phyloP scores from a whole-genome alignment of 192 early-diverging fungal genomes.

The Rhizophagus prolifer region DNA sequence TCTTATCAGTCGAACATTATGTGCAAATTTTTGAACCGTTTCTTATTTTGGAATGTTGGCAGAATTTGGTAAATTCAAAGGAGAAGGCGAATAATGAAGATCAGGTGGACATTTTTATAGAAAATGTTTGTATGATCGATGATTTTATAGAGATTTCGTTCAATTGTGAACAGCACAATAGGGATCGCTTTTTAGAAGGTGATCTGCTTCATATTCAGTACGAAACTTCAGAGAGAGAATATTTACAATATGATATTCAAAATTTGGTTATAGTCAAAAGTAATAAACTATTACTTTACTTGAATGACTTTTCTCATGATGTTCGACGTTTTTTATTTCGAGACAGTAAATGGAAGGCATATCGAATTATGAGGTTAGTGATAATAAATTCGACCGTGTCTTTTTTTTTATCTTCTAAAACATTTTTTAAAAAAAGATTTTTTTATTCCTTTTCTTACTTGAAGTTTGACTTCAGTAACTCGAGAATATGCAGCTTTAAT shows the following conservation, averaged over 20 bases:
- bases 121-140: conserved; percentile 62
- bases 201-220: conserved; percentile 67
- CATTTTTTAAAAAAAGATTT: too few species aligned
- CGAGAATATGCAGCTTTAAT: conserved; percentile 83
- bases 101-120: conserved; percentile 36
- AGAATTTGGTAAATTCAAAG: conserved; percentile 69
- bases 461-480: conserved; percentile 67
- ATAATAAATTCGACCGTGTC: background rate
- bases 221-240: conserved; percentile 49
- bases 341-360: conserved; percentile 41
- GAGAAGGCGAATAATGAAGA: conserved; percentile 59
- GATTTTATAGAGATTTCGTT: conserved; percentile 75
- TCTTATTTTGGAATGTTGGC: conserved; percentile 81
- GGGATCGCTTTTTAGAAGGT: conserved; percentile 47
- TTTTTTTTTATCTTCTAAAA: too few species aligned
- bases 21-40: conserved; percentile 71
- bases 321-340: conserved; percentile 35
- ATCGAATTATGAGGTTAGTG: conserved; percentile 46
- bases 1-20: conserved; percentile 61
- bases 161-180: conserved; percentile 33
- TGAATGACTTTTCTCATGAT: conserved; percentile 45
- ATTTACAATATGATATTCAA: conserved; percentile 33
- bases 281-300: conserved; percentile 48
- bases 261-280: conserved; percentile 34
- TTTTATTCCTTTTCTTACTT: background rate